Base-by-base conservation (phyloP, 768 basidiomycete genomes). In the Mycena metata region DNA sequence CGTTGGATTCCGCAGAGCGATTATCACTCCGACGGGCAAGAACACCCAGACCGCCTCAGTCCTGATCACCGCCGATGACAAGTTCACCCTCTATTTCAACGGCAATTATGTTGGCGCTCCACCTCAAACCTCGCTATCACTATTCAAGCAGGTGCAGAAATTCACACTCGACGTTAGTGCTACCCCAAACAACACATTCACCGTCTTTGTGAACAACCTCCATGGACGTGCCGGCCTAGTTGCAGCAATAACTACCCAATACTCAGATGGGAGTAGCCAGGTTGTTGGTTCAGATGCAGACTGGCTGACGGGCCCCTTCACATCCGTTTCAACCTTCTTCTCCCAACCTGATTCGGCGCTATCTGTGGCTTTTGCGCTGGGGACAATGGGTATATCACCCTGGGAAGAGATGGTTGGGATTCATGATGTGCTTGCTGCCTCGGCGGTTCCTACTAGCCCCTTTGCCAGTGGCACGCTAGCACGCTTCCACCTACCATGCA, bases 1-100 rank as follows among this genome's bases (percentile, higher is more conserved):
- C 30, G 57, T 64, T 13, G 68, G 62, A 30, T 69, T 69, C 58
- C 62, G 68, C 41, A 64, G 52, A 30, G 60, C 68, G n/a, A 23
- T 69, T 26, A 17, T 43, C 33, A 43, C 45, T 13, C 57, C 68
- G 4, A 11, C 47, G 8, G 62, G 56, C 41, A 69, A 64, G 35
- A 43, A 24, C 21, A 56, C 68, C 0, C 36, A 43, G 12, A 59
- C 55, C 23, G 68, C 57, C 21, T 16, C 45, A 1, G 23, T 69
- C n/a, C 23, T 69, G 24, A 13, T 51, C 23, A 26, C 62, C 24
- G 68, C 42, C 49, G 68, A 69, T 41, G 64, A 69, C 45, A 30
- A n/a, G 21, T 69, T 64, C 51, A 3, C n/a, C 1, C 46, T 69
- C 15, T 69, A 36, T 16, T 19, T 64, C 56, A 69, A 69, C n/a